Conservation (phyloP, 352 stramenopile genomes). For the Phytophthora hibernalis region DNA sequence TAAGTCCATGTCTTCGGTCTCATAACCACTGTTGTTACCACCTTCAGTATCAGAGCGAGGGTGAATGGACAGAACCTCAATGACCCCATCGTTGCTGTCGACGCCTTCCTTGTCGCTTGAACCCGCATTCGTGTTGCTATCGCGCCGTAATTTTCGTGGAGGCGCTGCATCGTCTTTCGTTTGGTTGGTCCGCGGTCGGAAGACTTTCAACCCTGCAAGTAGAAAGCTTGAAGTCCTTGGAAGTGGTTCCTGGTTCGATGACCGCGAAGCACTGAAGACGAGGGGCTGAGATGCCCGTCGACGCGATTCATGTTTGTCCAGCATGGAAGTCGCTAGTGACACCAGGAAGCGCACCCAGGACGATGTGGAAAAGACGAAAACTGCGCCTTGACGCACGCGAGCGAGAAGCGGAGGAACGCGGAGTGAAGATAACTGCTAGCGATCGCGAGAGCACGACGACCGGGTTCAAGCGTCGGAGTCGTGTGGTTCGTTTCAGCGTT, state of each 20-base stretch:
- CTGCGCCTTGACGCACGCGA: conserved; percentile 6
- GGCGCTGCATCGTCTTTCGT: conserved; percentile 2
- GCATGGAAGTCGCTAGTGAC: conserved; percentile 27
- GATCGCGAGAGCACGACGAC: neutral
- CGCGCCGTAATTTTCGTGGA: conserved; percentile 14
- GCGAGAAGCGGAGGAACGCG: conserved; percentile 10
- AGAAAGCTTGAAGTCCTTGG: conserved; percentile 39
- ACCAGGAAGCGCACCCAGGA: conserved; percentile 19
- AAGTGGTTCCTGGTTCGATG: conserved; percentile 9
- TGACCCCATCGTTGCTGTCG: conserved; percentile 1
- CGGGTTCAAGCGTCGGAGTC: conserved; percentile 10
- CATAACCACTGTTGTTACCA: conserved; percentile 10
- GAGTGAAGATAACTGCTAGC: conserved; percentile 27
- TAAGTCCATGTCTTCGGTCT: conserved; percentile 22
- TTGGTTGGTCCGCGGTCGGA: conserved; percentile 19
- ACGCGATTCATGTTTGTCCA: conserved; percentile 30
- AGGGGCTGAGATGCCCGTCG: conserved; percentile 28
- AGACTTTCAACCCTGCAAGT: conserved; percentile 25
- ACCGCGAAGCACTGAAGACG: conserved; percentile 1
- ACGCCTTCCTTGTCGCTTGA: conserved; percentile 17
- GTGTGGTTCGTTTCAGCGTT: conserved; percentile 33
- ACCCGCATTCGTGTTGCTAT: conserved; percentile 24
- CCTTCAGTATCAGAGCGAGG: neutral
- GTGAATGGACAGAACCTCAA: conserved; percentile 17
- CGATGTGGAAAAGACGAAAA: conserved; percentile 27